Evolutionary conservation across 306 rosid species (phyloP).

Genomic region (Mimosa bimucronata): DNA sequence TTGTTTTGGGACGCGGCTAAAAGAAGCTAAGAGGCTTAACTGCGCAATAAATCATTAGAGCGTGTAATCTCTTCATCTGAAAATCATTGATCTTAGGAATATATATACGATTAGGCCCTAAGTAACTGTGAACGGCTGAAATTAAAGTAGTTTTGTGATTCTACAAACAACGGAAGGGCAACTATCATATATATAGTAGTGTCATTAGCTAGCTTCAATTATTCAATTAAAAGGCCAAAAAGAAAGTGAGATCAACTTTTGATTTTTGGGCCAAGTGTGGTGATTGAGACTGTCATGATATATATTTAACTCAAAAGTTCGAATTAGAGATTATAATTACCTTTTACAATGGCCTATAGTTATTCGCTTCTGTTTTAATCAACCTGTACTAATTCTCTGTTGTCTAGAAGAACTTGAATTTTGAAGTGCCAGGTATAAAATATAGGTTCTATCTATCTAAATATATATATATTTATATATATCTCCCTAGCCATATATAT

Average conservation of each 20-base stretch:
- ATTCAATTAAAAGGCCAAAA: slow-evolving; percentile 22
- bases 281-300: slow-evolving; percentile 11
- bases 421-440: background rate
- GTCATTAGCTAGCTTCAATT: slow-evolving; percentile 26
- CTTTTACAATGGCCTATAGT: slow-evolving; percentile 7
- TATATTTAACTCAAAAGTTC: background rate
- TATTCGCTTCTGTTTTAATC: slow-evolving; percentile 24
- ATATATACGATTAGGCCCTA: background rate
- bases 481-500: too few species aligned
- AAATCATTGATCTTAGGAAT: slow-evolving; percentile 35
- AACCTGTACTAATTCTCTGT: background rate
- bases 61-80: slow-evolving; percentile 7
- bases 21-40: background rate
- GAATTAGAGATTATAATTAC: background rate
- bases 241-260: slow-evolving; percentile 25
- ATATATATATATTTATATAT: too few species aligned
- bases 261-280: slow-evolving; percentile 36
- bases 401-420: background rate
- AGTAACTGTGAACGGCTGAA: slow-evolving; percentile 25
- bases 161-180: slow-evolving; percentile 31
- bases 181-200: background rate
- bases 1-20: background rate
- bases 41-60: background rate
- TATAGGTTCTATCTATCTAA: too few species aligned
- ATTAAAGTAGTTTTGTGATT: slow-evolving; percentile 7